Evolutionary conservation across 2,329 filamentous ascomycete species (phyloP), one percentile per base, ranked within the genome.

Genomic region (Curvularia sp.): DNA sequence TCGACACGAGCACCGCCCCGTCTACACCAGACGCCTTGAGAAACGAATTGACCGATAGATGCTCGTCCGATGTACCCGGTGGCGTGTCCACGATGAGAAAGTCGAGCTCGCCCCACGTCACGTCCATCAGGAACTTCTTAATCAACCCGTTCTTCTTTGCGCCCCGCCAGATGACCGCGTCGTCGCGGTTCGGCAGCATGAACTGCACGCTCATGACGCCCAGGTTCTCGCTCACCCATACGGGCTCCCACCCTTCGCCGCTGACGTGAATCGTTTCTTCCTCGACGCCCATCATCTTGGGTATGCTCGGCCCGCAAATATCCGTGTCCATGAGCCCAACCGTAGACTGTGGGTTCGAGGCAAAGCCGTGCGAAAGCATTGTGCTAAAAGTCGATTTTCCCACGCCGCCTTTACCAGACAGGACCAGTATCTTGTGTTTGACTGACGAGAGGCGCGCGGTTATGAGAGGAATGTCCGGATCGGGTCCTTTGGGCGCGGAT

Each of bases 121-220:
- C 95, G 72, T 99, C 96, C 81, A 96, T 97, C 51, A 99, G 80
- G 69, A 99, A 99, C 77, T 96, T 91, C 82, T 99, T 99, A 75
- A 99, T 98, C 57, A 99, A 80, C 0, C 95, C 95, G 72, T 98
- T 99, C 85, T 99, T 99, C 85, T 99, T 99, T 2, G 95, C 90
- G 0, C 95, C 95, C 50, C 95, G 86, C 95, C 95, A 99, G 66
- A 99, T 99, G 41, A 99, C 89, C 3, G 95, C 95, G 73, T 97
- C 93, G 77, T 99, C 94, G 47, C 91, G 85, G 71, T 92, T 92
- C 0, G 95, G 95, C 46, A 99, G 83, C 92, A 99, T 96, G 76
- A 99, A 99, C 78, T 99, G 95, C 64, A 99, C 92, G 71, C 90
- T 95, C 94, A 99, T 98, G 50, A 97, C 92, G 1, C 90, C 91